Base-by-base conservation (phyloP, 2,329 filamentous ascomycete genomes). In the Aspergillus sp. region DNA sequence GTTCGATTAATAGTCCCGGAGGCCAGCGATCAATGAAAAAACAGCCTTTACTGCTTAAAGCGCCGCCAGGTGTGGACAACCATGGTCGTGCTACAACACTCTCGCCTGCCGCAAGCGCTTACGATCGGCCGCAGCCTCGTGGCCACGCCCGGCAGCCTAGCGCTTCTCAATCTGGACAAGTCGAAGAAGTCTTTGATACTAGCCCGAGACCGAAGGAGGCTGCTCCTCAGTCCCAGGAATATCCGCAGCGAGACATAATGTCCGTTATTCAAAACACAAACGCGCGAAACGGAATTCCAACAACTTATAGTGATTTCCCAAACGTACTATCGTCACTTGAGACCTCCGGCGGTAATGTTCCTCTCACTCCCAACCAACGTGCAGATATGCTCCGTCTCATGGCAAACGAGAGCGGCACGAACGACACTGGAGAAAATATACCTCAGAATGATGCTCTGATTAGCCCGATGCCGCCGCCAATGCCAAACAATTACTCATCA, bases 391-490 rank as follows among this genome's bases (percentile, higher is more conserved):
- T 80, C 43, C 76, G 77, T 40, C 71, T 79, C 54, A 79, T 80
- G 67, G 76, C 77, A 53, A 75, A 75, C 60, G 77, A 80, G 57
- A 79, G 75, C 59, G 79, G 73, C 54, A 68, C 75, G 2, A 70
- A 71, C 5, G 75, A 79, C 23, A 70, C 74, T 15, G 73, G 74
- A 15, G 66, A 70, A 25, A 64, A 71, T 0, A 65, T 71, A 12
- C 64, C 72, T 6, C 70, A 71, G 3, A 85, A 86, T 68, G 87
- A 85, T 62, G 84, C 84, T 3, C 75, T 87, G 11, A 77, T 82
- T 45, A 82, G 80, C 15, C 83, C 84, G 3, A 79, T 75, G 12
- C 78, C 84, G 0, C 83, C 84, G 0, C 75, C 79, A 1, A 81
- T 84, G 74, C 81, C 82, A 1, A 77, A 79, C 25, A 76, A 77